Evolutionary conservation across 768 basidiomycete genomes (phyloP), one percentile per base, ranked within the genome.

Genomic region (Lactifluus piperatus): DNA sequence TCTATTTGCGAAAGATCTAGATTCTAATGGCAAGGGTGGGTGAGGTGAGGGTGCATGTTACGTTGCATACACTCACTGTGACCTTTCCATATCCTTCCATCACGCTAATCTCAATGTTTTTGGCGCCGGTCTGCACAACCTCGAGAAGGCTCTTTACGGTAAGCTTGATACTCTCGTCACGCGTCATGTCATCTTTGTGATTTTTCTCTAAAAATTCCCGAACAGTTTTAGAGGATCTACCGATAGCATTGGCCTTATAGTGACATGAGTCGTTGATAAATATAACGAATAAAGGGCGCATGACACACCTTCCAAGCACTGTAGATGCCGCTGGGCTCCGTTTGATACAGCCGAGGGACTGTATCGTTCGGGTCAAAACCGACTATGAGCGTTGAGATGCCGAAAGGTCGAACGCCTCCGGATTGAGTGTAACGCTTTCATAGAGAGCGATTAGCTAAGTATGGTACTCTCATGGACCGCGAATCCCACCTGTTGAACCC

Each of bases 81-180:
- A 95, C 83, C 75, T 94, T 89, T 60, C 91, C 91, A 70, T 92
- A 97, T 61, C 86, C 82, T 69, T 97, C 94, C 91, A 98, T 94
- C 46, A 97, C 91, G 62, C 89, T 94, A 66, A 99, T 92, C 72
- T 99, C 97, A 63, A 99, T 98, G 73, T 99, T 99, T 78, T 98
- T 98, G 5, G 97, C 97, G n/a, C 97, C 97, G 2, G 97, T 97
- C 75, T 98, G 97, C 8, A 99, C 97, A 37, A 99, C 94, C 72
- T 99, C 97, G 24, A 99, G 77, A 67, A 99, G 76, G 70, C 88
- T 89, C 77, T 97, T 98, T 62, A 99, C 83, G 0, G 97, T 93
- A 49, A 99, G 75, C 72, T 97, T 97, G 72, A 99, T 89, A 52
- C 88, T 85, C 60, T 97, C 93, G 51, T 93, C 93, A 60, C 91